phyloP scores from a whole-genome alignment of 495 filamentous ascomycete species.

The Neohortaea acidophila region DNA sequence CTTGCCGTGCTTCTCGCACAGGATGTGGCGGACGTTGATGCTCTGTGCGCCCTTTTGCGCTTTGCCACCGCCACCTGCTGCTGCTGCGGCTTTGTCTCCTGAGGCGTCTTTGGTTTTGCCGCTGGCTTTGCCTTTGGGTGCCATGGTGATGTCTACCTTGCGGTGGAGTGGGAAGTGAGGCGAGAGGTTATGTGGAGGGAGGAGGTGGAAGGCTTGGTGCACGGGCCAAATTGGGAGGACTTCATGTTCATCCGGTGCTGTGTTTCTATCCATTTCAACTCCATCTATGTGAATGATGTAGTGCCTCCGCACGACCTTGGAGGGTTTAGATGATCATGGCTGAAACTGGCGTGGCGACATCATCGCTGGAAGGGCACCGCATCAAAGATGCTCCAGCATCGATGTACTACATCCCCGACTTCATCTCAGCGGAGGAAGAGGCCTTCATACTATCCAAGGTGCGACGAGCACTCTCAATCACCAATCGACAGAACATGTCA shows the following conservation, averaged over 20 bases:
- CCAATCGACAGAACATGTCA: neutral
- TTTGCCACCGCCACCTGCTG: conserved; percentile 27
- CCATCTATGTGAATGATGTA: too few species aligned
- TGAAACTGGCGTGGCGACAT: too few species aligned
- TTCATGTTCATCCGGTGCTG: too few species aligned
- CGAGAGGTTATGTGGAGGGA: neutral
- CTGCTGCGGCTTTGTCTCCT: conserved; percentile 20
- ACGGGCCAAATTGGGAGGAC: too few species aligned
- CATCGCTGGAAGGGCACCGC: conserved; percentile 6
- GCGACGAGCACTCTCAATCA: conserved; percentile 3
- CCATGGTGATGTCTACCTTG: neutral
- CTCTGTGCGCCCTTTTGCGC: conserved; percentile 58
- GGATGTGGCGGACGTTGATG: conserved; percentile 80
- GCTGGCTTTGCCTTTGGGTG: conserved; percentile 1
- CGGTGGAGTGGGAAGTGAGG: neutral
- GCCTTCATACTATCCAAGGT: conserved; percentile 47
- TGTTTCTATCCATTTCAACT: too few species aligned
- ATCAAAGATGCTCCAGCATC: conserved; percentile 46
- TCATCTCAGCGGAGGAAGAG: conserved; percentile 70
- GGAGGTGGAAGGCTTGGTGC: conserved; percentile 2
- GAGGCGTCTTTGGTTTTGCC: conserved; percentile 6
- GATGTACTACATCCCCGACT: conserved; percentile 78
- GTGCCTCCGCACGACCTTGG: too few species aligned
- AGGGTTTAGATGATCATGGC: too few species aligned
- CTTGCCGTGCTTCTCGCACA: conserved; percentile 78